Conservation (phyloP, 2,329 filamentous ascomycete genomes). For the Acephala macrosclerotiorum region DNA sequence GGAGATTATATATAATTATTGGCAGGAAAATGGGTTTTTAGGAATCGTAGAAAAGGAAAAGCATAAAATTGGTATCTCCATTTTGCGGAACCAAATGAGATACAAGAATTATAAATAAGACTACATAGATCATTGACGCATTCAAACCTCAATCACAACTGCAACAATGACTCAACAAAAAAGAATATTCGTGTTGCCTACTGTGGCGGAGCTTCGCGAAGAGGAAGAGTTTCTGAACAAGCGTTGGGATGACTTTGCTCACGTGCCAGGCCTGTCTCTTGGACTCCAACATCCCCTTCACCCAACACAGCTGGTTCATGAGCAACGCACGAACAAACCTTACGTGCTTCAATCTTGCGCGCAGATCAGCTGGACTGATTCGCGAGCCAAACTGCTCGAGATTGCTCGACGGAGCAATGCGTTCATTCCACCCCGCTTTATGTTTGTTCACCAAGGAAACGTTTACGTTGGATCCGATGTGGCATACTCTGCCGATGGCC, state of each 20-base stretch:
- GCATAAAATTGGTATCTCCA: not conserved
- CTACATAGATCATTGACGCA: no score
- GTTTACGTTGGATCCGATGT: not conserved
- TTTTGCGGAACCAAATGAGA: no score
- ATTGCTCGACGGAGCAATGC: not conserved
- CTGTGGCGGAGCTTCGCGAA: not conserved
- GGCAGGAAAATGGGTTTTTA: not conserved
- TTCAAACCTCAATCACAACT: not conserved
- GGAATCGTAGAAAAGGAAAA: not conserved
- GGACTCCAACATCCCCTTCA: not conserved
- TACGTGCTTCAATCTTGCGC: not conserved
- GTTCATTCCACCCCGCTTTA: not conserved
- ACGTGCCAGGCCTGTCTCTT: not conserved
- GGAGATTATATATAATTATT: not conserved
- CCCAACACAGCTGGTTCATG: not conserved
- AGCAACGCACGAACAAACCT: not conserved
- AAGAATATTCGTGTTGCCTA: not conserved
- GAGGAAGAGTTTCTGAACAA: conserved; percentile 2
- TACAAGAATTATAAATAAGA: no score
- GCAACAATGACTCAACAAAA: not conserved
- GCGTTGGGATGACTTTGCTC: not conserved
- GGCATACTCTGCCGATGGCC: not conserved
- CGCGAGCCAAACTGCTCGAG: not conserved
- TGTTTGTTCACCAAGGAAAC: not conserved
- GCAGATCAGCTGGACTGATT: not conserved